Evolutionary conservation across 2,329 filamentous ascomycete species (phyloP).

Genomic region (Curvularia verruculosa): DNA sequence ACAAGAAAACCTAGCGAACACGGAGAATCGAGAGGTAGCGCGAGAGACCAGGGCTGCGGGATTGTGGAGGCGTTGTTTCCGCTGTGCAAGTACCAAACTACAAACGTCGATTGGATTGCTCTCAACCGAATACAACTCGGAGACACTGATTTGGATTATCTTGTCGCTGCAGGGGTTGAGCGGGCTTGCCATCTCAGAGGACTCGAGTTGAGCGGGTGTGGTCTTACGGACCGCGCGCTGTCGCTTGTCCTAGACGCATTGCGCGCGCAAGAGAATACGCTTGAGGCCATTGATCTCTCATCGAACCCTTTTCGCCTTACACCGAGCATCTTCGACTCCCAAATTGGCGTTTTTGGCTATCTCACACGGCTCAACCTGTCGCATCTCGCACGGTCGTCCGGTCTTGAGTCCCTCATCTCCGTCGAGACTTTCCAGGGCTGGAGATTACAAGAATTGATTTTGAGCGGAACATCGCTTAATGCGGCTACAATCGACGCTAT

Average conservation of each 20-base stretch:
- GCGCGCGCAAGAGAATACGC: constrained; percentile 67
- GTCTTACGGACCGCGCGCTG: constrained; percentile 62
- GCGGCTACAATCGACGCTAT: constrained; percentile 69
- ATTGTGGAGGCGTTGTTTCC: constrained; percentile 73
- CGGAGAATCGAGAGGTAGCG: constrained; percentile 51
- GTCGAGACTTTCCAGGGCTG: constrained; percentile 70
- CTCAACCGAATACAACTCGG: constrained; percentile 72
- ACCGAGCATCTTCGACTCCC: constrained; percentile 67
- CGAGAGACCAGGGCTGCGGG: constrained; percentile 68
- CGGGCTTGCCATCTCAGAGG: constrained; percentile 69
- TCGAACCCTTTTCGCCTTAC: constrained; percentile 69
- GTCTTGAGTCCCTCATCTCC: constrained; percentile 67
- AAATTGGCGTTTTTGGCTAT: constrained; percentile 69
- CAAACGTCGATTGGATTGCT: constrained; percentile 73
- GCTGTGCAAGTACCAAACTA: constrained; percentile 69
- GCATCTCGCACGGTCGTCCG: constrained; percentile 67
- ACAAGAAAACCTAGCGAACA: constrained; percentile 58
- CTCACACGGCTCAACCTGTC: constrained; percentile 71
- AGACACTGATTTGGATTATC: constrained; percentile 70
- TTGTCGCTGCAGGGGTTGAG: constrained; percentile 72
- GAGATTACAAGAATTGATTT: constrained; percentile 68
- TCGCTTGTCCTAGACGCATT: constrained; percentile 69
- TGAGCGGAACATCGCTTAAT: constrained; percentile 69
- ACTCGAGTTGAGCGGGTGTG: constrained; percentile 70
- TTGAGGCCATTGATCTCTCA: constrained; percentile 71